These are phyloP conservation scores for Diospyros kaki DNA, from an alignment of 148 eudicot genomes.

Conservation along the genomic window DNA sequence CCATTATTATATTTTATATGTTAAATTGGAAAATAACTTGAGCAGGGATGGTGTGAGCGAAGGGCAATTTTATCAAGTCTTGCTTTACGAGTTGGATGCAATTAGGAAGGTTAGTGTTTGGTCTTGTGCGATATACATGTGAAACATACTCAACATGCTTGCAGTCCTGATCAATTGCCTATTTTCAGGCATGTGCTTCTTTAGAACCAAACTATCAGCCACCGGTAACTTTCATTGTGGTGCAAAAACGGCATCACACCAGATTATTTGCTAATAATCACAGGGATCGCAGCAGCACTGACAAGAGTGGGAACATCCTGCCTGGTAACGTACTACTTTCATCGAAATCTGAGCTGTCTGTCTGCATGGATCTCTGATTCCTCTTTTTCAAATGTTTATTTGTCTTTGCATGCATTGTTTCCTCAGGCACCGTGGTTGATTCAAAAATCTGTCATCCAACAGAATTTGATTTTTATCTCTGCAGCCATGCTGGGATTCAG, in stretches of 20 bases:
- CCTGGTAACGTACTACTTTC: constrained; percentile 38
- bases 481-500: constrained; percentile 87
- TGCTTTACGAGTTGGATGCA: constrained; percentile 69
- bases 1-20: not conserved
- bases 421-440: constrained; percentile 79
- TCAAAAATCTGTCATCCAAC: constrained; percentile 76
- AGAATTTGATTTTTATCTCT: constrained; percentile 76
- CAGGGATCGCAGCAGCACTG: constrained; percentile 50
- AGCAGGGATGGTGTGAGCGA: constrained; percentile 95
- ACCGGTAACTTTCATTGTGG: constrained; percentile 81
- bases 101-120: constrained; percentile 48
- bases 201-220: constrained; percentile 73
- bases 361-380: not conserved
- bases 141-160: not conserved
- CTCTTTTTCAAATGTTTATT: not conserved
- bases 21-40: constrained; percentile 12
- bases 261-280: constrained; percentile 65
- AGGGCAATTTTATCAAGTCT: constrained; percentile 86
- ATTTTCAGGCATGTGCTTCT: constrained; percentile 72
- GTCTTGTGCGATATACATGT: not conserved
- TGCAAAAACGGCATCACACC: constrained; percentile 85
- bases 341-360: not conserved
- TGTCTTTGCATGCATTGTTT: constrained; percentile 3
- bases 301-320: constrained; percentile 68
- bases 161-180: not conserved